Base-by-base conservation (phyloP, 192 early-diverging fungal species). In the Ramicandelaber brevisporus region DNA sequence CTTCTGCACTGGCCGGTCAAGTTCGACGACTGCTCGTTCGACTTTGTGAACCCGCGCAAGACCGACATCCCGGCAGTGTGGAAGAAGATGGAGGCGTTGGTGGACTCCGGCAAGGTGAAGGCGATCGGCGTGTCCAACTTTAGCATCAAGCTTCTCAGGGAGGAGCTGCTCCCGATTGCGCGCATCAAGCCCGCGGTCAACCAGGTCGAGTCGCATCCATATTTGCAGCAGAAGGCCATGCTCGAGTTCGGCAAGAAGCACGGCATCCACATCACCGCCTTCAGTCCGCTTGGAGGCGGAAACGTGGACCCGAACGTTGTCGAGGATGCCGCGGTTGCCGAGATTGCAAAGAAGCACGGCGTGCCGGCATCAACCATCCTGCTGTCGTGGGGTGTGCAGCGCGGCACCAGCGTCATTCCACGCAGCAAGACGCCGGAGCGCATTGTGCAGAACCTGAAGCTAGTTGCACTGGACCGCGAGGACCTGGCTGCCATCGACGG, bases 101-200 rank as follows among this genome's bases (percentile, higher is more conserved):
- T 77, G 6, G 63, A 59, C 10, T 44, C 53, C 11, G 71, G 75
- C 36, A 74, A 75, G 46, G 61, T 64, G 33, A 64, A 65, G 32
- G 44, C 63, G 26, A 79, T 95, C 21, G 88, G 88, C 43, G 79
- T 89, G 20, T 75, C 71, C 26, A 95, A 95, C 56, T 76, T 63
- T 19, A 57, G 53, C 41, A 57, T 59, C 31, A 36, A 34, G 21
- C 52, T 70, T 27, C 46, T 81, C 12, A n/a, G n/a, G n/a, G 55
- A 76, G 29, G 57, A 70, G 35, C 46, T 92, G 25, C 38, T 88
- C 4, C 51, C 48, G 4, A 32, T 48, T 26, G 59, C 65, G 43
- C 59, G 53, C 26, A 66, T 86, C 21, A 39, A 61, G 30, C 88
- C 88, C n/a, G 78, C 68, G 24, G 75, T 69, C 21, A 76, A 78